Evolutionary conservation across 805 yeast species (phyloP).

Genomic region (Scheffersomyces coipomensis): DNA sequence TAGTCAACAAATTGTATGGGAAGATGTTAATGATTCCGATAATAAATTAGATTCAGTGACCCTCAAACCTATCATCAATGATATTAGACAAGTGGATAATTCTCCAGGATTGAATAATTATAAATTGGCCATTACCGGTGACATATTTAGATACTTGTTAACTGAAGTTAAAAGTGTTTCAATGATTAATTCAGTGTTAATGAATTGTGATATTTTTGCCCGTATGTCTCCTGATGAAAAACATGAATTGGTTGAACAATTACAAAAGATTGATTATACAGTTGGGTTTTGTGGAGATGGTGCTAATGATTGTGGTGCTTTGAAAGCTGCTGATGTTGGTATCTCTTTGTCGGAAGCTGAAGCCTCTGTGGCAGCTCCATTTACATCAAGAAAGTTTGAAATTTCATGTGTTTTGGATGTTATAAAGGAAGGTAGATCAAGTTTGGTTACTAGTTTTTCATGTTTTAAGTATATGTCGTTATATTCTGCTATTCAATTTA

Average conservation of each 20-base stretch:
- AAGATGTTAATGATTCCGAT: conserved; percentile 60
- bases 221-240: conserved; percentile 99
- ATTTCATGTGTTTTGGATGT: conserved; percentile 91
- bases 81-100: conserved; percentile 15
- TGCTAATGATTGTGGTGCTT: conserved; percentile 98
- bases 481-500: conserved; percentile 94
- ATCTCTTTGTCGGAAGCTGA: conserved; percentile 95
- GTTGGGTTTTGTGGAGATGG: conserved; percentile 99
- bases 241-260: conserved; percentile 87
- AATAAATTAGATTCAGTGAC: conserved; percentile 63
- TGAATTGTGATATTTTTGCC: conserved; percentile 80
- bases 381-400: conserved; percentile 86
- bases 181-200: conserved; percentile 54
- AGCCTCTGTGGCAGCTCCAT: conserved; percentile 98
- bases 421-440: conserved; percentile 91
- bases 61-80: conserved; percentile 43
- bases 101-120: conserved; percentile 37
- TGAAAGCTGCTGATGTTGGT: conserved; percentile 97
- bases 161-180: conserved; percentile 45
- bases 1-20: conserved; percentile 54
- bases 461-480: conserved; percentile 98
- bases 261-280: conserved; percentile 83
- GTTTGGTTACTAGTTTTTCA: conserved; percentile 90
- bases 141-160: conserved; percentile 76
- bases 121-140: conserved; percentile 88